A percentile compares a stretch with the other conserved stretches of the same genome.
Evolutionary conservation across 441 rosid species (phyloP).

Genomic region (Breynia disticha): DNA sequence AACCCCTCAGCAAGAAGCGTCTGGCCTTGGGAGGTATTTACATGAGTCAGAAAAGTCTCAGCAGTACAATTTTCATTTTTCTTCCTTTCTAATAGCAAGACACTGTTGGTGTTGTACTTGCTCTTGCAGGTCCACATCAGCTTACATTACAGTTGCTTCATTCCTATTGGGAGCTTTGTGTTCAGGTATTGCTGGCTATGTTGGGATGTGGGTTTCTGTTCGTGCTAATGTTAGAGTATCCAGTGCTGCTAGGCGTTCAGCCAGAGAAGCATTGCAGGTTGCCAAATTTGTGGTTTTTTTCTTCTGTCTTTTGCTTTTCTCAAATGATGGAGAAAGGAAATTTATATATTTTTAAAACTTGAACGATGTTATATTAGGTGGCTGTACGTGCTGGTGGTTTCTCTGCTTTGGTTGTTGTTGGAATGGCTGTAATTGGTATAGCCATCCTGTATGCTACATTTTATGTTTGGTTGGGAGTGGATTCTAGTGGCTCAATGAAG

Average conservation of each 20-base stretch:
- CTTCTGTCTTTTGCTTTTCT: no score
- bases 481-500: slow-evolving; percentile 71
- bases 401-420: slow-evolving; percentile 95
- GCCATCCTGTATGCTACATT: slow-evolving; percentile 88
- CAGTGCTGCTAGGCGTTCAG: slow-evolving; percentile 97
- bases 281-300: slow-evolving; percentile 8
- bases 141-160: slow-evolving; percentile 85
- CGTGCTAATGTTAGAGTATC: slow-evolving; percentile 98
- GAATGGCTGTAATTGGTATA: slow-evolving; percentile 95
- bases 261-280: slow-evolving; percentile 98
- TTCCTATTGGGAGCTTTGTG: slow-evolving; percentile 95
- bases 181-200: slow-evolving; percentile 93
- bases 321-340: slow-evolving; percentile 6
- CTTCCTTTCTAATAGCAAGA: slow-evolving; percentile 12
- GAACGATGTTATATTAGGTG: slow-evolving; percentile 38
- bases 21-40: slow-evolving; percentile 85
- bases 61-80: background rate
- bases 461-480: slow-evolving; percentile 89
- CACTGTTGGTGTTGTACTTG: slow-evolving; percentile 16
- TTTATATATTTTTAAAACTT: slow-evolving; percentile 1
- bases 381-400: slow-evolving; percentile 98
- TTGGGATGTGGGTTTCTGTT: slow-evolving; percentile 99
- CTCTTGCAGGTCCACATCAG: slow-evolving; percentile 64
- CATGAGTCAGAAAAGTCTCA: slow-evolving; percentile 13
- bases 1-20: slow-evolving; percentile 91